Base-by-base conservation (phyloP, 352 stramenopile genomes). In the Pythium phragmiticola region DNA sequence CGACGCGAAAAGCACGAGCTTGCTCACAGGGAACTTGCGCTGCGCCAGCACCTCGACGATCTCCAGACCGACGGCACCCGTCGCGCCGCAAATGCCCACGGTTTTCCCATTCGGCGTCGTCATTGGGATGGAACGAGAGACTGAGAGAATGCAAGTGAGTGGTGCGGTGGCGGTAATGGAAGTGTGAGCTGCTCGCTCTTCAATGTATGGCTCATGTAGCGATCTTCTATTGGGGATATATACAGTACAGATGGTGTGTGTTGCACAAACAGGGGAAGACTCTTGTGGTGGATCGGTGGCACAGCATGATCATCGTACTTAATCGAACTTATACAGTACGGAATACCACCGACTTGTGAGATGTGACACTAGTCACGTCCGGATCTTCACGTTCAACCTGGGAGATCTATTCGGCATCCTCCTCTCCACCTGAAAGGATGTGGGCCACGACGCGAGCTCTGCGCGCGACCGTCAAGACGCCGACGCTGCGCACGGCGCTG, bases 61-160 rank as follows among this genome's bases (percentile, higher is more conserved):
- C 83, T 99, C 97, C 61, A 98, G 94, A 34, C 97, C 97, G 11
- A 99, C 97, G 21, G 97, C 97, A 58, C 97, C 96, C 17, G 95
- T 93, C 17, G 82, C 83, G 62, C 84, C 84, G 70, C 84, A 91
- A 66, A 94, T 92, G 48, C 82, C 84, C 19, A 95, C 75, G 30
- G 68, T 88, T 72, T 90, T 91, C 11, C 82, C 84, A 43, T 57
- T 75, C 7, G 70, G 69, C 33, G 73, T 87, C 57, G 75, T 85
- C 76, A 84, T 89, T 30, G 16, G 5, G 11, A 17, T n/a, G 2
- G 26, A 19, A 16, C 12, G 33, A 43, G 41, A 52, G 51, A 7
- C 30, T 7, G 47, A n/a, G 33, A 26, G 59, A 6, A 13, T 16
- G 37, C 37, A 42, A 42, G 48, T 39, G 36, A 19, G 8, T 17